Conservation (phyloP, 768 basidiomycete species). For the Phanerochaete carnosa region DNA sequence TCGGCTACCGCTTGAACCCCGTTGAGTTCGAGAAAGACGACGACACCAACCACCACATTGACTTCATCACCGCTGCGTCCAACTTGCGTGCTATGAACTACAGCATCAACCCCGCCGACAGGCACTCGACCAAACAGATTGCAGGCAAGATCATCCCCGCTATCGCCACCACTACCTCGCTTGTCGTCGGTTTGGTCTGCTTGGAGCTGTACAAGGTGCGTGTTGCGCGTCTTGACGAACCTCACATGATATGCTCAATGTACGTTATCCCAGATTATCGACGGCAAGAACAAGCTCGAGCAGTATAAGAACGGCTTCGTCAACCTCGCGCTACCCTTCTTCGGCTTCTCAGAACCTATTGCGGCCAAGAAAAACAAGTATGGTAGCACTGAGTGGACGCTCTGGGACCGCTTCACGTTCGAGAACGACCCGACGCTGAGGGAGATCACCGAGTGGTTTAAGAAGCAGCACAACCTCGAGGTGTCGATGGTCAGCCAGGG, state of each 20-base stretch:
- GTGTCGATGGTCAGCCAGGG: slow-evolving; percentile 96
- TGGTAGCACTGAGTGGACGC: slow-evolving; percentile 86
- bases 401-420: slow-evolving; percentile 98
- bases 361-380: slow-evolving; percentile 88
- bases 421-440: slow-evolving; percentile 83
- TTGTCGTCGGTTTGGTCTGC: slow-evolving; percentile 94
- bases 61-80: slow-evolving; percentile 97
- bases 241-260: background rate
- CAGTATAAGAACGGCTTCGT: slow-evolving; percentile 98
- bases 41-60: slow-evolving; percentile 96
- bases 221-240: background rate
- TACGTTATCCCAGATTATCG: slow-evolving; percentile 69
- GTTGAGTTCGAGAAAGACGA: slow-evolving; percentile 99
- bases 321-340: slow-evolving; percentile 97
- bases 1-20: slow-evolving; percentile 92
- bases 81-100: slow-evolving; percentile 97
- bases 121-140: slow-evolving; percentile 94
- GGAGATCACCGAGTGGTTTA: slow-evolving; percentile 84
- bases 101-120: slow-evolving; percentile 79
- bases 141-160: slow-evolving; percentile 99
- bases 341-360: slow-evolving; percentile 98
- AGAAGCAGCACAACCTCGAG: slow-evolving; percentile 78
- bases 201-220: slow-evolving; percentile 93
- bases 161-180: slow-evolving; percentile 96
- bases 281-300: slow-evolving; percentile 90